These are phyloP conservation scores for Circinella umbellata DNA, from an alignment of 371 early-diverging fungal genomes.

Conservation along the genomic window DNA sequence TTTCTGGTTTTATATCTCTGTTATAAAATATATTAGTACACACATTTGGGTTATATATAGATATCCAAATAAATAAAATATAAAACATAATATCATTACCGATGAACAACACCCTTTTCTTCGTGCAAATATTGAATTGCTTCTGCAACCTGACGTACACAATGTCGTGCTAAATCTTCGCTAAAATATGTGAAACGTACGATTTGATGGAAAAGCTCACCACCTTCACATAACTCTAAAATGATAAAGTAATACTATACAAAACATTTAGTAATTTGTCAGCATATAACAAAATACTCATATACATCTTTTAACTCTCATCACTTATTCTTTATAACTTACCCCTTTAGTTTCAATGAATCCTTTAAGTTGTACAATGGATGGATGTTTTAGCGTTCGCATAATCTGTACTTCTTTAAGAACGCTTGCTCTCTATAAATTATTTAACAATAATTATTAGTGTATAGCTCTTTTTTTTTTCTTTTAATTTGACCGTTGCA, in stretches of 20 bases:
- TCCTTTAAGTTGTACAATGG: conserved; percentile 76
- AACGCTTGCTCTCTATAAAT: conserved; percentile 69
- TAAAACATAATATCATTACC: conserved; percentile 34
- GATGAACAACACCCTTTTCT: conserved; percentile 87
- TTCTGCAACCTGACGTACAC: conserved; percentile 87
- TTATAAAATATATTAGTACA: too few species aligned
- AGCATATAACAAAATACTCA: background rate
- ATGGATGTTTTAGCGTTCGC: conserved; percentile 77
- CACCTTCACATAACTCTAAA: conserved; percentile 81
- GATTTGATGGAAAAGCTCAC: conserved; percentile 88
- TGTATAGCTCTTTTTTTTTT: background rate
- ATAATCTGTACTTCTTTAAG: conserved; percentile 90
- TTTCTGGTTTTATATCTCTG: conserved; percentile 96
- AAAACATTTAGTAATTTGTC: background rate
- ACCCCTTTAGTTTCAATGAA: conserved; percentile 73
- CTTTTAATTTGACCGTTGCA: background rate
- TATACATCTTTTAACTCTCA: background rate
- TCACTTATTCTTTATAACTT: background rate
- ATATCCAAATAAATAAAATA: too few species aligned
- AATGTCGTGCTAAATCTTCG: conserved; percentile 78
- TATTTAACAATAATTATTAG: background rate
- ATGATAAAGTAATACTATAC: conserved; percentile 69
- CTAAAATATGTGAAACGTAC: conserved; percentile 82
- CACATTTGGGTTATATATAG: too few species aligned
- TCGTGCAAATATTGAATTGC: conserved; percentile 90